Conservation (phyloP, 2,329 filamentous ascomycete genomes). For the Ophiostoma ulmi region DNA sequence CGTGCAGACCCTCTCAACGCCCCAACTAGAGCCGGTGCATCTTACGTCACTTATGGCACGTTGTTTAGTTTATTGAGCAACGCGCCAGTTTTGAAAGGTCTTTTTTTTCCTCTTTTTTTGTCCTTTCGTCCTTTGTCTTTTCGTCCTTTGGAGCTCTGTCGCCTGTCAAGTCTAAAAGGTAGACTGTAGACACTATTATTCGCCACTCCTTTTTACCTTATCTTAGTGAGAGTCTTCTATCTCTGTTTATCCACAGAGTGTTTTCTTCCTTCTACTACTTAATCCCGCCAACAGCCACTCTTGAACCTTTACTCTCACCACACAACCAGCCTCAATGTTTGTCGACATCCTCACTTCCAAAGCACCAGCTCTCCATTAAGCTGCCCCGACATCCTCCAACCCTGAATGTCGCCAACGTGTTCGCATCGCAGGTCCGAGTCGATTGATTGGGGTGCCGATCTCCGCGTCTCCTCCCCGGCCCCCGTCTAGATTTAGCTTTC, state of each 20-base stretch:
- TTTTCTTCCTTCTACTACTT: background rate
- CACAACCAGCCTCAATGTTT: background rate
- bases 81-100: constrained; percentile 6
- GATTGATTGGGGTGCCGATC: constrained; percentile 31
- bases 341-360: background rate
- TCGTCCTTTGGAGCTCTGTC: background rate
- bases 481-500: background rate
- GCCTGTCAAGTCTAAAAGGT: background rate
- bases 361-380: background rate
- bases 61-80: constrained; percentile 7
- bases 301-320: background rate
- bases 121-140: background rate
- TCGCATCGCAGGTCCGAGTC: constrained; percentile 26
- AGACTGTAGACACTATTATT: background rate
- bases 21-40: background rate
- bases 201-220: background rate
- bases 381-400: background rate
- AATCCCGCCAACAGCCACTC: background rate
- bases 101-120: background rate
- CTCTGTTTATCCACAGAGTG: background rate
- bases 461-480: constrained; percentile 18
- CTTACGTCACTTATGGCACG: constrained; percentile 13
- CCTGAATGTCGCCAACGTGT: constrained; percentile 30
- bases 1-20: background rate
- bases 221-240: background rate